Base-by-base conservation (phyloP, 495 filamentous ascomycete genomes). In the Talaromyces liani region DNA sequence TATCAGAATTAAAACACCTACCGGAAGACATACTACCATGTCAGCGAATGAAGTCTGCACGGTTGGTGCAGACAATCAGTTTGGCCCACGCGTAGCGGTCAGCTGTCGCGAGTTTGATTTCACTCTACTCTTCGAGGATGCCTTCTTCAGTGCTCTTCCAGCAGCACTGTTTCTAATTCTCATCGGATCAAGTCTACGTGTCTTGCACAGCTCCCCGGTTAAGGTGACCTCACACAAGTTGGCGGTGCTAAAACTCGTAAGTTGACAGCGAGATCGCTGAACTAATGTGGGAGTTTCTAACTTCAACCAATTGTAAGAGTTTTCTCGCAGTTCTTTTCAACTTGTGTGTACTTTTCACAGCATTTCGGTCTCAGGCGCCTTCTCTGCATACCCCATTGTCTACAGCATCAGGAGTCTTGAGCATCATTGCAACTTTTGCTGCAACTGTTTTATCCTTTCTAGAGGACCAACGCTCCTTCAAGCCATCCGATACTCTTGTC, bases 401-500 rank as follows among this genome's bases (percentile, higher is more conserved):
- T 0, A 65, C 87, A 12, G 69, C 84, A 3, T 71, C 82, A 3
- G 77, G 77, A 45, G 73, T 71, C 0, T 55, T 87, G 10, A 65
- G 73, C 20, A 71, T 84, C 2, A 61, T 81, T 31, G 79, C 72
- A 2, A 66, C 72, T 5, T 58, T 81, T 4, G 65, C 75, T 4
- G 70, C 86, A 51, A 41, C 74, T 22, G 31, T 74, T 9, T 74
- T 88, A 10, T 87, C 84, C 0, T 80, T 77, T 65, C 58, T 80
- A 16, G 85, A 89, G 64, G 86, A 89, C 67, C 69, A 74, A 29
- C 75, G 77, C 24, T 80, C 80, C 62, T 70, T 81, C 25, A 76
- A 79, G 51, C 86, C 88, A 1, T 90, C 88, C 0, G 72, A 81
- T 25, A 63, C 89, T 16, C 71, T 91, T 39, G 82, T 83, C 56